Evolutionary conservation across 208 protist genomes (phyloP), one percentile per base, ranked within the genome.

Genomic region (Trichomonas vaginalis): DNA sequence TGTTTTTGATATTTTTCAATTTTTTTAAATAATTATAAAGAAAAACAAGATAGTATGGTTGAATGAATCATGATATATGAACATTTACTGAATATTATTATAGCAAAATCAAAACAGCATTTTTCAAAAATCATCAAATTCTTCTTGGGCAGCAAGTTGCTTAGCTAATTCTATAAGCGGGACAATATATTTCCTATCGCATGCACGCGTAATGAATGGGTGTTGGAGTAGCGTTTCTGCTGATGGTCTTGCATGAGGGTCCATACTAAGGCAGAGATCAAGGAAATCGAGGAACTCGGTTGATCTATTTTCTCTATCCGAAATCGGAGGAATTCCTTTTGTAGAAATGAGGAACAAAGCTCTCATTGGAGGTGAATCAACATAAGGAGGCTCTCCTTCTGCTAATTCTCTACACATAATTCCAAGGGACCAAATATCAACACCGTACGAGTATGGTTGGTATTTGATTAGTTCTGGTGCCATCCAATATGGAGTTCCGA

Each of bases 401-500:
- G 96, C 97, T 21, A 97, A 40, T 87, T 97, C 97, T 51, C 97
- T 97, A 23, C 97, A 96, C 6, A 96, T 96, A 95, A 97, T 97
- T 12, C 97, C 97, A 0, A 97, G 87, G 14, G 96, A 96, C 97
- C 97, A 97, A 17, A 97, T 96, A 96, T 97, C 97, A 49, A 96
- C 96, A 86, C 96, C 96, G 45, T 48, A 51, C 40, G 96, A 45
- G 61, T 97, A 96, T 3, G 80, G 92, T 40, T 95, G 62, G 4
- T 88, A 47, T 49, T 96, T 17, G 35, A 97, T 96, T 45, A 97
- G 80, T 95, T 97, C 97, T 45, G 97, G 97, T 23, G 97, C 96
- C 97, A 97, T 97, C 97, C 97, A 97, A 70, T 96, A 96, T 32
- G 97, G 97, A 37, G 97, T 97, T n/a, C 97, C 96, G 17, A 97